Percentiles rank a stretch among this genome's conserved stretches.
Evolutionary conservation across 106 monocot species (phyloP).

Genomic region (Phalaenopsis equestris): DNA sequence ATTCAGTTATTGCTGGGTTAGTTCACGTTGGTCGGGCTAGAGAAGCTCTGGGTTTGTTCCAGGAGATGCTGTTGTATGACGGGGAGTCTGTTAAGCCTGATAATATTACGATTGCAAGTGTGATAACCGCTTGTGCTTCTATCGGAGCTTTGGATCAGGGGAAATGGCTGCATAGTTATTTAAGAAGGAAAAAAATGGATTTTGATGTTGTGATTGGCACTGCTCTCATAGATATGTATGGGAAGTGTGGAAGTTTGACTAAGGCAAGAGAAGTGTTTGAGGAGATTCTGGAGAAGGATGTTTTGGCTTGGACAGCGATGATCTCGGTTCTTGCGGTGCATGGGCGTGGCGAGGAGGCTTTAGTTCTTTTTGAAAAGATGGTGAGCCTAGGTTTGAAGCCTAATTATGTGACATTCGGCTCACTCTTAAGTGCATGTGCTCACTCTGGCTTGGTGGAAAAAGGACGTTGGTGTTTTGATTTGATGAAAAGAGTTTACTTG

Average conservation of each 20-base stretch:
- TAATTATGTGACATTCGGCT: constrained; percentile 52
- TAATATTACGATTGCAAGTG: constrained; percentile 28
- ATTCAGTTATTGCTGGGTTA: constrained; percentile 37
- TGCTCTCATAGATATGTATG: constrained; percentile 49
- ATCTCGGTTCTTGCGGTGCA: constrained; percentile 57
- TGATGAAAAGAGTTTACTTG: constrained; percentile 33
- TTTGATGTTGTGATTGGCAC: constrained; percentile 36
- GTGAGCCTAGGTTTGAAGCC: constrained; percentile 27
- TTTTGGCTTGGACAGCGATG: constrained; percentile 71
- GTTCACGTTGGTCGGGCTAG: constrained; percentile 24
- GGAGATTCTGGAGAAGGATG: constrained; percentile 29
- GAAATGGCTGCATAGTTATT: constrained; percentile 34
- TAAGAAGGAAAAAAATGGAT: constrained; percentile 23
- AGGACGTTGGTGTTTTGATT: constrained; percentile 43
- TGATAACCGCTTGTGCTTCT: constrained; percentile 30
- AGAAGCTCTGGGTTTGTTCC: constrained; percentile 34
- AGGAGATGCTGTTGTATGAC: neutral
- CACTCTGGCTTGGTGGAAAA: constrained; percentile 66
- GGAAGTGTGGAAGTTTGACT: constrained; percentile 50
- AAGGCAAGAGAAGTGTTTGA: constrained; percentile 37
- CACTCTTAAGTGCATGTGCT: constrained; percentile 52
- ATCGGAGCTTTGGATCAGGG: constrained; percentile 50
- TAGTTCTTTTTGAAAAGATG: constrained; percentile 47
- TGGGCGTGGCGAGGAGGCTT: constrained; percentile 32
- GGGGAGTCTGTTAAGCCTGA: constrained; percentile 18